Percentiles rank a stretch among this genome's conserved stretches.
Conservation (phyloP, 805 yeast genomes). For the Brettanomyces custersianus region DNA sequence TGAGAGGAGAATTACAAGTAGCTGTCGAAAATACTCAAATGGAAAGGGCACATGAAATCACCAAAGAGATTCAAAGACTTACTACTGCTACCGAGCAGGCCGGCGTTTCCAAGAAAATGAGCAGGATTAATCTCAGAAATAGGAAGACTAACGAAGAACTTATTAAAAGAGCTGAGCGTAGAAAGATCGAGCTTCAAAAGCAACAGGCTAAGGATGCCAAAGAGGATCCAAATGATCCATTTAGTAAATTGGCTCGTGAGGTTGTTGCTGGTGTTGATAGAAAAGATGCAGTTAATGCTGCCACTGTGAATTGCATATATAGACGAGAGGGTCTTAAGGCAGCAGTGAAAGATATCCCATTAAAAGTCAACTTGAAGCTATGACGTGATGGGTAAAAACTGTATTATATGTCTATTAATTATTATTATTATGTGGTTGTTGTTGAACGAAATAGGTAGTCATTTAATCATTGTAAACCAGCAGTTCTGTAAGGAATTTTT, state of each 20-base stretch:
- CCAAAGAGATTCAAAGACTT: conserved; percentile 31
- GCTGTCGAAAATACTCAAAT: conserved; percentile 54
- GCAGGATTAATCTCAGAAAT: conserved; percentile 76
- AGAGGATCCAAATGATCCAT: conserved; percentile 54
- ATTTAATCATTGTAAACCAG: conserved; percentile 17
- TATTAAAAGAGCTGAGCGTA: conserved; percentile 71
- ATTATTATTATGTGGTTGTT: background rate
- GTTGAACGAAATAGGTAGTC: background rate
- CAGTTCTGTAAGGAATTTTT: conserved; percentile 38
- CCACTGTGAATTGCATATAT: conserved; percentile 26
- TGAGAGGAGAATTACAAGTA: conserved; percentile 65
- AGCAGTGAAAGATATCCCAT: conserved; percentile 20
- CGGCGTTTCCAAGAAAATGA: conserved; percentile 36
- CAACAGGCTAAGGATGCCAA: conserved; percentile 29
- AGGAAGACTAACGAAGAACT: conserved; percentile 70
- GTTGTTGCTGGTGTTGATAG: conserved; percentile 49
- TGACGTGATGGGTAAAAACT: background rate
- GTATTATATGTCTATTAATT: background rate
- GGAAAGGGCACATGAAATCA: conserved; percentile 35
- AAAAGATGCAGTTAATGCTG: conserved; percentile 35
- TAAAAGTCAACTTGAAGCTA: conserved; percentile 19
- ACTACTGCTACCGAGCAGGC: conserved; percentile 16
- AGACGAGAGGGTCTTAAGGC: conserved; percentile 25
- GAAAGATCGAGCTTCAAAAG: conserved; percentile 48
- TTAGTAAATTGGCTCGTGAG: conserved; percentile 78